A percentile compares a stretch with the other conserved stretches of the same genome.
Evolutionary conservation across 768 basidiomycete species (phyloP).

Genomic region (Kwoniella europaea): DNA sequence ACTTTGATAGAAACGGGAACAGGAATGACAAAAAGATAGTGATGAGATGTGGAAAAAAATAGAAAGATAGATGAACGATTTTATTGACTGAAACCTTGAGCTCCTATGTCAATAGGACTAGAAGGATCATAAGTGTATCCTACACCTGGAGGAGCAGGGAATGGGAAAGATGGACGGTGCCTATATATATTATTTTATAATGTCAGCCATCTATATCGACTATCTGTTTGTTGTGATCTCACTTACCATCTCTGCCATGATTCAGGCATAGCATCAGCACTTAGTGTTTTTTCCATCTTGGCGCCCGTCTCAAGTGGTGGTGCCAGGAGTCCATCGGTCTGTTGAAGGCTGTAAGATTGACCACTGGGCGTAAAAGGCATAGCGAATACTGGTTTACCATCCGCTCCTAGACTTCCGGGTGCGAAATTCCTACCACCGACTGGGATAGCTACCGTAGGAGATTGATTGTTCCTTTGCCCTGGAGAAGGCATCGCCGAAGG

Average conservation of each 20-base stretch:
- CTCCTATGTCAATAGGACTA: slow-evolving; percentile 28
- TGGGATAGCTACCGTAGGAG: slow-evolving; percentile 9
- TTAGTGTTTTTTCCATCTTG: slow-evolving; percentile 41
- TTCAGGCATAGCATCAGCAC: slow-evolving; percentile 27
- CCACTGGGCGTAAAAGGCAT: slow-evolving; percentile 37
- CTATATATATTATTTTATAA: slow-evolving; percentile 19
- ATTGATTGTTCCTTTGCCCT: slow-evolving; percentile 3
- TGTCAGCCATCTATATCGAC: background rate
- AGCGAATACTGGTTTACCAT: slow-evolving; percentile 46
- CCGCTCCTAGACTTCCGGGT: slow-evolving; percentile 27
- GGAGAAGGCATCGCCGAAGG: slow-evolving; percentile 22
- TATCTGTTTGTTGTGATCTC: background rate
- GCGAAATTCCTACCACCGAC: slow-evolving; percentile 4
- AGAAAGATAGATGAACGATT: background rate
- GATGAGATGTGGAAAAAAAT: background rate
- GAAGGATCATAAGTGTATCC: slow-evolving; percentile 39
- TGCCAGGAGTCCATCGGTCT: slow-evolving; percentile 31
- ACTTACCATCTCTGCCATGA: slow-evolving; percentile 50
- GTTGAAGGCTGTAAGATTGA: slow-evolving; percentile 12
- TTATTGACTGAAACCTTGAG: slow-evolving; percentile 30
- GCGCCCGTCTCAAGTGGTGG: slow-evolving; percentile 20
- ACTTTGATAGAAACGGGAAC: too few relatives aligned
- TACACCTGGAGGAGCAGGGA: slow-evolving; percentile 45
- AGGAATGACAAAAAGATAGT: too few relatives aligned
- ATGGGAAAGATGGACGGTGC: slow-evolving; percentile 57